phyloP scores from a whole-genome alignment of 2,329 filamentous ascomycete genomes.

The Moelleriella libera region DNA sequence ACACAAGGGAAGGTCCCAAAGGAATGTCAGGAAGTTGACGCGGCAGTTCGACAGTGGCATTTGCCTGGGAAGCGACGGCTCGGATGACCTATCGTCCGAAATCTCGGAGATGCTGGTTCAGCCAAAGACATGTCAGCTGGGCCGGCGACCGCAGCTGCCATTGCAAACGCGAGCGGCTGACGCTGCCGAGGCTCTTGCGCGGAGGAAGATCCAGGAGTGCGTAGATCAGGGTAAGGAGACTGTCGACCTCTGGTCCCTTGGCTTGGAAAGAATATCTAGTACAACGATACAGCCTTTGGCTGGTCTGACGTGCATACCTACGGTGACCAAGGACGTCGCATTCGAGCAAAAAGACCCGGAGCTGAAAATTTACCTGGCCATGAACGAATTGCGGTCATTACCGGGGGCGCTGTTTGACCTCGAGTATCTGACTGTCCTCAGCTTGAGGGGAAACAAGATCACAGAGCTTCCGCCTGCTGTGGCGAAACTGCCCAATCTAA shows the following conservation, averaged over 20 bases:
- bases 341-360: constrained; percentile 45
- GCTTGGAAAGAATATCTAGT: constrained; percentile 38
- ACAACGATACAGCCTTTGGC: constrained; percentile 41
- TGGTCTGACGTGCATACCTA: constrained; percentile 37
- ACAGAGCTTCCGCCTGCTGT: constrained; percentile 46
- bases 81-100: constrained; percentile 22
- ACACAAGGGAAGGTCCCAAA: constrained; percentile 25
- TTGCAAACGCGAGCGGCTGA: background rate
- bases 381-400: constrained; percentile 40
- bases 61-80: constrained; percentile 48
- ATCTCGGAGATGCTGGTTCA: constrained; percentile 15
- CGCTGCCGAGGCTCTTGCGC: constrained; percentile 27
- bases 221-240: constrained; percentile 44
- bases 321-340: constrained; percentile 39
- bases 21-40: constrained; percentile 28
- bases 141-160: constrained; percentile 9
- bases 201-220: constrained; percentile 32
- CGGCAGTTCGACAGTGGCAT: constrained; percentile 56
- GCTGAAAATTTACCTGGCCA: constrained; percentile 46
- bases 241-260: constrained; percentile 47
- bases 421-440: constrained; percentile 48
- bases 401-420: constrained; percentile 49
- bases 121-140: constrained; percentile 23
- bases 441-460: constrained; percentile 49
- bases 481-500: constrained; percentile 40